Evolutionary conservation across 1,139 yeast species (phyloP).

Genomic region (Wickerhamomyces sp.): DNA sequence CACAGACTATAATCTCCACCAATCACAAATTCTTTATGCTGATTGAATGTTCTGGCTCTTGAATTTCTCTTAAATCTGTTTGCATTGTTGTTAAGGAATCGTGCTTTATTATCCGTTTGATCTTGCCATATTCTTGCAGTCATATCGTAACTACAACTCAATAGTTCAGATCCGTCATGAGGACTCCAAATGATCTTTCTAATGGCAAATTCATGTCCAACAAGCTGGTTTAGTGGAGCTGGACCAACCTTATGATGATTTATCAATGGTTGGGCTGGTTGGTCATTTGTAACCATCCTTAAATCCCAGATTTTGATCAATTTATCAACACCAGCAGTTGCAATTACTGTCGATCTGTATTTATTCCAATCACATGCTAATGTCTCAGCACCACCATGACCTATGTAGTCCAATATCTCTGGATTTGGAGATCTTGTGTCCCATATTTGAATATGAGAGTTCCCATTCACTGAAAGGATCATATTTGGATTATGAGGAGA

Average conservation of each 20-base stretch:
- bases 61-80: conserved; percentile 39
- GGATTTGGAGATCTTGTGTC: conserved; percentile 70
- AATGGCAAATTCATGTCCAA: conserved; percentile 89
- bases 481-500: conserved; percentile 82
- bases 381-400: conserved; percentile 80
- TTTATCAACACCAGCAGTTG: conserved; percentile 89
- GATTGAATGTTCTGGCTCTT: conserved; percentile 53
- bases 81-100: conserved; percentile 30
- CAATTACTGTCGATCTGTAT: conserved; percentile 71
- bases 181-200: conserved; percentile 86
- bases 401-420: conserved; percentile 48
- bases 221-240: conserved; percentile 69
- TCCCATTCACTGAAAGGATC: conserved; percentile 73
- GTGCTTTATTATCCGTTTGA: conserved; percentile 47
- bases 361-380: conserved; percentile 87
- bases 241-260: conserved; percentile 47
- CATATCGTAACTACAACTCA: conserved; percentile 89
- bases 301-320: conserved; percentile 83
- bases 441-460: conserved; percentile 76
- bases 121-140: conserved; percentile 85
- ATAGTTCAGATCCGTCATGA: conserved; percentile 63
- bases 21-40: conserved; percentile 83
- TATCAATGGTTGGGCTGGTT: conserved; percentile 32
- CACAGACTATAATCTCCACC: conserved; percentile 97
- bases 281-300: conserved; percentile 51